phyloP scores from a whole-genome alignment of 495 filamentous ascomycete genomes.

The Neurospora sp. region DNA sequence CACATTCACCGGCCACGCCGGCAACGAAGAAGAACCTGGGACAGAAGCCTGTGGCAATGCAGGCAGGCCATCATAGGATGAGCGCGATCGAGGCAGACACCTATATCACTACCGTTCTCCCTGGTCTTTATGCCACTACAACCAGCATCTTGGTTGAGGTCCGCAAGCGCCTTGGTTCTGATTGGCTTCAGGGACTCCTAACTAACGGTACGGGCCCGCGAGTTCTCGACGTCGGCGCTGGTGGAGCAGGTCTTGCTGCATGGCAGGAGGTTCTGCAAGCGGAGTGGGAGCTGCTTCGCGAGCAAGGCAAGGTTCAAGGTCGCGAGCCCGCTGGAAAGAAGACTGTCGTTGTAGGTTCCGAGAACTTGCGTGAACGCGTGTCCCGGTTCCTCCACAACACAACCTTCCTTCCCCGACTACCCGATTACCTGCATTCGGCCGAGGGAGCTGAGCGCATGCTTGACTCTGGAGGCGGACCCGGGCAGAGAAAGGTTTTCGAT shows the following conservation, averaged over 20 bases:
- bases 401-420: conserved; percentile 81
- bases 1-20: conserved; percentile 49
- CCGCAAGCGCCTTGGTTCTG: conserved; percentile 68
- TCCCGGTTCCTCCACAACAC: conserved; percentile 76
- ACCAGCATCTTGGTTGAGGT: conserved; percentile 72
- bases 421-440: conserved; percentile 69
- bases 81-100: conserved; percentile 78
- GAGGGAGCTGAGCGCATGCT: conserved; percentile 30
- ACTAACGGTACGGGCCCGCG: conserved; percentile 54
- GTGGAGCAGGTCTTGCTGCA: conserved; percentile 73
- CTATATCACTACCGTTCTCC: conserved; percentile 68
- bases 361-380: conserved; percentile 58
- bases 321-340: conserved; percentile 36
- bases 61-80: conserved; percentile 64
- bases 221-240: conserved; percentile 77
- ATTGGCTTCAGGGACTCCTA: conserved; percentile 67
- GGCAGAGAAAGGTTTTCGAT: conserved; percentile 71
- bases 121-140: conserved; percentile 65
- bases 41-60: conserved; percentile 59
- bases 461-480: conserved; percentile 26
- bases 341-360: conserved; percentile 40
- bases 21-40: conserved; percentile 30
- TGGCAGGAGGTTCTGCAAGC: conserved; percentile 76
- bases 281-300: conserved; percentile 60
- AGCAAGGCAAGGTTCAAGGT: conserved; percentile 31